Base-by-base conservation (phyloP, 2,329 filamentous ascomycete genomes). In the Meredithiella fracta region DNA sequence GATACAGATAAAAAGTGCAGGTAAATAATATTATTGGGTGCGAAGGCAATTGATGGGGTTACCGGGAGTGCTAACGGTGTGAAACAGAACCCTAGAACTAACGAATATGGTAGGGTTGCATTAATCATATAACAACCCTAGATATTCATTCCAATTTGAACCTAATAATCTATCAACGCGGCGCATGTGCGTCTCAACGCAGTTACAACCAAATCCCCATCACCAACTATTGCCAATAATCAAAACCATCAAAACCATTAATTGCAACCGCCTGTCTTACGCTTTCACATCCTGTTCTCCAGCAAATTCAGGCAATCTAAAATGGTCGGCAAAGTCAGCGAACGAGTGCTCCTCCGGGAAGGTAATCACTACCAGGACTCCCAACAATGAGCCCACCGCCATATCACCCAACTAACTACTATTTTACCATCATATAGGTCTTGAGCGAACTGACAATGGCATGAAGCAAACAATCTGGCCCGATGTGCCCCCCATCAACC, bases 371-470 rank as follows among this genome's bases (percentile, higher is more conserved):
- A 26, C 54, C 34, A n/a, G n/a, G n/a, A 49, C 38, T 20, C 9
- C 47, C 47, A 50, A 20, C 23, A 42, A 22, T 42, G 34, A 25
- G 40, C 25, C 23, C 25, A 8, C n/a, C 26, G 15, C 3, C 14
- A 15, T 47, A 23, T 11, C 5, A 50, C 22, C 51, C 34, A 55
- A 34, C 40, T 22, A 22, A 17, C 59, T 40, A 42, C 54, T n/a
- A n/a, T 47, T 37, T 40, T 51, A 7, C 14, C 26, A 34, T 7
- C 67, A n/a, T n/a, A n/a, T n/a, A 96, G 91, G 92, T 62, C 81
- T 98, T 61, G 88, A 94, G 72, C 80, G 91, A 66, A 97, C 92
- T 59, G 92, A 98, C 74, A 98, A 98, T 79, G 90, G 91, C 71
- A 91, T 98, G 84, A 92, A 90, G 66, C 80, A 92, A 66, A 86